phyloP scores from a whole-genome alignment of 1,284 basidiomycete species.

The Fistulinella cinereoalba region DNA sequence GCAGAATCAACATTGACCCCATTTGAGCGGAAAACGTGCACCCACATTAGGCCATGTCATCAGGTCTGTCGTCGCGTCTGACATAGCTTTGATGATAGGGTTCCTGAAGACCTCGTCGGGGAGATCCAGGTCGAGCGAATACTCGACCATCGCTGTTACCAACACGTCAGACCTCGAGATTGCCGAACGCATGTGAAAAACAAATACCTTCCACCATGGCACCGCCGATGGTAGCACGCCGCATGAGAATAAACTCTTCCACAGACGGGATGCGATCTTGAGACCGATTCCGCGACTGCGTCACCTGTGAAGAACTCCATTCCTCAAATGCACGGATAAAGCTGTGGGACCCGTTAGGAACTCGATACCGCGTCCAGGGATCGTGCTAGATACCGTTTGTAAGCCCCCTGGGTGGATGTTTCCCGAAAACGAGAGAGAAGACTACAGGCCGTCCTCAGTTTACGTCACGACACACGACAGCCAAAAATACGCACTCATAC shows the following conservation, averaged over 20 bases:
- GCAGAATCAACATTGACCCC: constrained; percentile 6
- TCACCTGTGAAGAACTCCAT: constrained; percentile 41
- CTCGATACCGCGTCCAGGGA: constrained; percentile 1
- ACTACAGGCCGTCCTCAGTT: constrained; percentile 22
- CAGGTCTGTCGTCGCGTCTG: constrained; percentile 45
- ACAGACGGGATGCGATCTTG: constrained; percentile 40
- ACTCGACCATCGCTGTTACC: constrained; percentile 44
- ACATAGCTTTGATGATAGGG: constrained; percentile 41
- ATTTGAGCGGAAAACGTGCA: constrained; percentile 5
- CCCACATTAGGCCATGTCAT: constrained; percentile 53
- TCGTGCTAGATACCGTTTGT: constrained; percentile 31
- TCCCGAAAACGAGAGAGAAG: constrained; percentile 38
- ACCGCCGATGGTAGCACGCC: constrained; percentile 43
- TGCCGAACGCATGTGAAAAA: constrained; percentile 1
- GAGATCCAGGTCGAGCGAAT: constrained; percentile 44
- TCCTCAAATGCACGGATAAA: constrained; percentile 40
- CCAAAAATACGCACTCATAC: constrained; percentile 34
- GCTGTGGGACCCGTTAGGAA: constrained; percentile 22
- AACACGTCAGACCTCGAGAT: constrained; percentile 1
- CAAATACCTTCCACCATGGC: constrained; percentile 44
- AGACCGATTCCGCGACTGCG: constrained; percentile 39
- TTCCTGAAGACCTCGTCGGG: constrained; percentile 44
- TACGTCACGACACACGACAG: constrained; percentile 10
- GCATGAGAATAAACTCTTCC: constrained; percentile 43
- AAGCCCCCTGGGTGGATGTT: constrained; percentile 39